These are phyloP conservation scores for Linum lewisii DNA, from an alignment of 345 rosid genomes.

Conservation along the genomic window DNA sequence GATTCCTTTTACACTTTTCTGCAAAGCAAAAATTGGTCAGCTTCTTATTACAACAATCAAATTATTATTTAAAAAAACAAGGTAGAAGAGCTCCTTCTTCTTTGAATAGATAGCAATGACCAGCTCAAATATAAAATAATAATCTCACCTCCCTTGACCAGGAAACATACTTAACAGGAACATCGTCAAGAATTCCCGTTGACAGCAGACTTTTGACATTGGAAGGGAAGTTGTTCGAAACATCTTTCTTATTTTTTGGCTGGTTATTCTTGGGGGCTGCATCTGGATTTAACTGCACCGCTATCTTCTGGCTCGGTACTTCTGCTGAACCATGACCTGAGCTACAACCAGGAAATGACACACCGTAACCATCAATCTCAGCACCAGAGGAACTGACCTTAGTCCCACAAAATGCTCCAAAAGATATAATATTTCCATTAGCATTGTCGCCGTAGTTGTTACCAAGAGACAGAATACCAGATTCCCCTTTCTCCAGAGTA, in stretches of 20 bases:
- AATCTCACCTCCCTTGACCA: conserved; percentile 24
- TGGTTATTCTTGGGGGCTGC: conserved; percentile 10
- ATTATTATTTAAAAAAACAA: too few relatives aligned
- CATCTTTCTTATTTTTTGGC: conserved; percentile 9
- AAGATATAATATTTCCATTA: conserved; percentile 31
- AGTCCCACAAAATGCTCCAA: conserved; percentile 32
- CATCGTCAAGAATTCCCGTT: conserved; percentile 21
- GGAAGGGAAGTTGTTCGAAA: conserved; percentile 19
- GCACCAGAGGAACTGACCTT: conserved; percentile 30
- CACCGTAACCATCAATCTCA: conserved; percentile 29
- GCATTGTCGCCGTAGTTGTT: conserved; percentile 29
- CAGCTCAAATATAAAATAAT: background rate
- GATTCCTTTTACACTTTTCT: conserved; percentile 40
- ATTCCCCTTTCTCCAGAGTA: conserved; percentile 29
- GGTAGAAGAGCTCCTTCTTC: background rate
- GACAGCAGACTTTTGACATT: conserved; percentile 23
- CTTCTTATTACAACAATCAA: background rate
- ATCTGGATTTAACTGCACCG: conserved; percentile 18
- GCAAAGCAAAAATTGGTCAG: conserved; percentile 4
- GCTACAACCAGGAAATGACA: conserved; percentile 26
- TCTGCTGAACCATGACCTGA: conserved; percentile 24
- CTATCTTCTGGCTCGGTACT: conserved; percentile 19
- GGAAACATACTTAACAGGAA: conserved; percentile 23
- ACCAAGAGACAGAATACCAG: conserved; percentile 28
- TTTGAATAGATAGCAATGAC: background rate